These are phyloP conservation scores for Fistulifera solaris DNA, from an alignment of 108 stramenopile species.

Conservation along the genomic window DNA sequence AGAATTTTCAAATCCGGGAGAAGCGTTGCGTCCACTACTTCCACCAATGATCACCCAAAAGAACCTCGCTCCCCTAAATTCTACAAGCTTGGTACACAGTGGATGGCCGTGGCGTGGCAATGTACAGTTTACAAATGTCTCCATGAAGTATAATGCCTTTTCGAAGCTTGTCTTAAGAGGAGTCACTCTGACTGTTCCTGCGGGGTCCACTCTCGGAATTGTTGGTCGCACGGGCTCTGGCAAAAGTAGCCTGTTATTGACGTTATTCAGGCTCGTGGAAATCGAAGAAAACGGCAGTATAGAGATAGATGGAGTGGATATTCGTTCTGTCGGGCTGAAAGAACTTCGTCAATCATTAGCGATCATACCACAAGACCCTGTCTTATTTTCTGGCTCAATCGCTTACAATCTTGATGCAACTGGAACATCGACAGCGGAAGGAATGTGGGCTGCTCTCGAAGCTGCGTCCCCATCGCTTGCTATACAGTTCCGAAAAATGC, in stretches of 20 bases:
- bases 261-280: conserved; percentile 84
- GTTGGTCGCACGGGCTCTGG: conserved; percentile 63
- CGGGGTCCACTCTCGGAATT: conserved; percentile 62
- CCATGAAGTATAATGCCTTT: conserved; percentile 57
- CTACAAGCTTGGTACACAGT: background rate
- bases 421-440: conserved; percentile 41
- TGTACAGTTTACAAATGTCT: conserved; percentile 56
- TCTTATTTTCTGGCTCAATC: conserved; percentile 85
- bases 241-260: conserved; percentile 75
- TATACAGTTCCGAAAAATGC: conserved; percentile 28
- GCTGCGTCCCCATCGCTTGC: conserved; percentile 62
- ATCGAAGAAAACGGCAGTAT: conserved; percentile 55
- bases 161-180: conserved; percentile 53
- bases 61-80: background rate
- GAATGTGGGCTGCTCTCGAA: conserved; percentile 69
- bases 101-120: conserved; percentile 82
- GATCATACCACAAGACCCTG: conserved; percentile 95
- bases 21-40: conserved; percentile 24
- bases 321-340: conserved; percentile 62
- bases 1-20: conserved; percentile 27
- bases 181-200: conserved; percentile 39
- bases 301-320: conserved; percentile 88
- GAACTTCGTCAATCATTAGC: conserved; percentile 69
- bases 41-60: background rate
- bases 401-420: conserved; percentile 85